Evolutionary conservation across 1,139 yeast genomes (phyloP), one percentile per base, ranked within the genome.

Genomic region (Nadsonia commutata): DNA sequence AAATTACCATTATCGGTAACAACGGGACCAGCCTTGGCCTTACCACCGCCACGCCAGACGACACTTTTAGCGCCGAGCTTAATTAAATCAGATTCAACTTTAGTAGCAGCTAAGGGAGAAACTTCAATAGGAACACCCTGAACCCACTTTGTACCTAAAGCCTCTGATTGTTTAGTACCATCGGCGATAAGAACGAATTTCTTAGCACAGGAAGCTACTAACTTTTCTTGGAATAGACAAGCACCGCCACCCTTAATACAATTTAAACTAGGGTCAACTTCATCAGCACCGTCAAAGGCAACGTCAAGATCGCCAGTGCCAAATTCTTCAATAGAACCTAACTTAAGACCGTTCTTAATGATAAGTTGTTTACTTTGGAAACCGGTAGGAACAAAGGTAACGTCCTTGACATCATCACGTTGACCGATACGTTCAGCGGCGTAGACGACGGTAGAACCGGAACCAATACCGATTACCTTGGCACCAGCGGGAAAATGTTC

Each of bases 241-340:
- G 96, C 99, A 37, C 99, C 99, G 41, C 99, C 99, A 50, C 99
- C 99, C 65, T 93, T 93, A 62, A 93, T 93, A 56, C 90, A 77
- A 58, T 86, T 84, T 54, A 90, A 70, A 18, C 70, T 58, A 6
- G 74, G 58, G 59, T 90, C 98, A 45, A 88, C 93, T 62, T 93
- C 99, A 63, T 93, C 99, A 7, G 98, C 98, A 38, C 99, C 99
- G 62, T 93, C 99, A 59, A 93, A 90, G 2, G 95, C 95, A 54
- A 90, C 77, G 58, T 90, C 98, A 38, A 93, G 66, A 27, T 72
- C 71, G 11, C 65, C 64, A 16, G 58, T 59, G 1, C 86, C 78
- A 54, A 67, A 79, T 65, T 84, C 88, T 57, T 90, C 97, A 51
- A 90, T 76, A 5, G 82, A 67, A 1, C 94, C 95, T 52, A 88